Percentiles rank a stretch among this genome's conserved stretches.
Conservation (phyloP, 108 stramenopile species). For the Schizochytrium sp. region DNA sequence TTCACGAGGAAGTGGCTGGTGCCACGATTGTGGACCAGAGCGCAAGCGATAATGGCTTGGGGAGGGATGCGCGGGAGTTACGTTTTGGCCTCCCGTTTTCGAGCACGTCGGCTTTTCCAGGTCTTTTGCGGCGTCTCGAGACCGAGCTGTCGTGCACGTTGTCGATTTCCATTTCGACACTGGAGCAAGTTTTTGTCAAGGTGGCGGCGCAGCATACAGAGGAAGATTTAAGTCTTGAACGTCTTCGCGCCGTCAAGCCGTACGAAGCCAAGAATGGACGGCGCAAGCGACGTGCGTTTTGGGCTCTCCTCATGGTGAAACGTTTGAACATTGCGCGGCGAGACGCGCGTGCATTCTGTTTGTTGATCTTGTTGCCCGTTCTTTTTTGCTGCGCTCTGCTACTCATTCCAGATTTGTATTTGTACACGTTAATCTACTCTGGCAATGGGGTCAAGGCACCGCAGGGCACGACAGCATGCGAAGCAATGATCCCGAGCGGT, state of each 20-base stretch:
- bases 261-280: background rate
- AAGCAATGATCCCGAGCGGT: background rate
- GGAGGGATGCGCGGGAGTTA: background rate
- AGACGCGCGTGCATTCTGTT: constrained; percentile 39
- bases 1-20: background rate
- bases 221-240: background rate
- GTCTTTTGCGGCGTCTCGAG: background rate
- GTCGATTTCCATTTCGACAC: constrained; percentile 37
- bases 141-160: constrained; percentile 8
- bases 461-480: background rate
- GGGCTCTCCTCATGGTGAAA: constrained; percentile 45
- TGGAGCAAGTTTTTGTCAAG: constrained; percentile 46
- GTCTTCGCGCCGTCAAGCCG: background rate
- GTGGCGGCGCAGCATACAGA: constrained; percentile 4
- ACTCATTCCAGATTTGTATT: constrained; percentile 25
- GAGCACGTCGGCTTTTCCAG: background rate
- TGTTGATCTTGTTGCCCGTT: constrained; percentile 47
- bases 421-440: background rate
- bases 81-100: background rate
- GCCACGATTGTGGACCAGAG: background rate
- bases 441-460: background rate
- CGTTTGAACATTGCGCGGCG: constrained; percentile 37
- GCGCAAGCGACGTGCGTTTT: constrained; percentile 33
- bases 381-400: constrained; percentile 46
- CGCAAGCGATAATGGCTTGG: background rate